phyloP scores from a whole-genome alignment of 2,329 filamentous ascomycete genomes.

The Claviceps sp. region DNA sequence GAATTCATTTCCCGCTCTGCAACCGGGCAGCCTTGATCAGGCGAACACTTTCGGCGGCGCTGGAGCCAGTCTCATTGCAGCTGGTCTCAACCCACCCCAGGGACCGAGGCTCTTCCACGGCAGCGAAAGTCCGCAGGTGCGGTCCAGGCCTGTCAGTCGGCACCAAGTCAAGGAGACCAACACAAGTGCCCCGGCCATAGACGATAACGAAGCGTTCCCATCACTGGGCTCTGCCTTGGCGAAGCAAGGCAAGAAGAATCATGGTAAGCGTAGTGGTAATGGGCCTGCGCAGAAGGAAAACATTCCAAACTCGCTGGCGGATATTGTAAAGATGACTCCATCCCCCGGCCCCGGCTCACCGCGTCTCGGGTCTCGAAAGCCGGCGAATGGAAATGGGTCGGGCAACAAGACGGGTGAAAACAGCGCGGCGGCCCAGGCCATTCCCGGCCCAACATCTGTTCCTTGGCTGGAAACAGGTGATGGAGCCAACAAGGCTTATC shows the following conservation, averaged over 20 bases:
- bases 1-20: slow-evolving; percentile 70
- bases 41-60: slow-evolving; percentile 35
- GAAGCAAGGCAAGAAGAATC: slow-evolving; percentile 79
- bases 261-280: slow-evolving; percentile 80
- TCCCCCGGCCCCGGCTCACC: slow-evolving; percentile 56
- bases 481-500: slow-evolving; percentile 80
- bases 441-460: slow-evolving; percentile 78
- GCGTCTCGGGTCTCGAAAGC: slow-evolving; percentile 40
- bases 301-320: slow-evolving; percentile 67
- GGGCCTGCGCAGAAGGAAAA: slow-evolving; percentile 58
- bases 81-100: slow-evolving; percentile 51
- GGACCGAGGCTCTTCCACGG: slow-evolving; percentile 52
- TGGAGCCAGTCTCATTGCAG: slow-evolving; percentile 36
- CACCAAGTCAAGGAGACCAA: slow-evolving; percentile 48
- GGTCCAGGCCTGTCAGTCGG: slow-evolving; percentile 75
- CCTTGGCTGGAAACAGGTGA: slow-evolving; percentile 94
- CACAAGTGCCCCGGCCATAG: slow-evolving; percentile 61
- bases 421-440: slow-evolving; percentile 68
- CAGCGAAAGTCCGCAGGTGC: slow-evolving; percentile 51
- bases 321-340: slow-evolving; percentile 90
- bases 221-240: slow-evolving; percentile 63
- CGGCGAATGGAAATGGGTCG: background rate
- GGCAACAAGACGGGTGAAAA: slow-evolving; percentile 49
- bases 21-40: slow-evolving; percentile 45
- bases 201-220: slow-evolving; percentile 93